Conservation (phyloP, 2,329 filamentous ascomycete genomes). For the Botryotinia convoluta region DNA sequence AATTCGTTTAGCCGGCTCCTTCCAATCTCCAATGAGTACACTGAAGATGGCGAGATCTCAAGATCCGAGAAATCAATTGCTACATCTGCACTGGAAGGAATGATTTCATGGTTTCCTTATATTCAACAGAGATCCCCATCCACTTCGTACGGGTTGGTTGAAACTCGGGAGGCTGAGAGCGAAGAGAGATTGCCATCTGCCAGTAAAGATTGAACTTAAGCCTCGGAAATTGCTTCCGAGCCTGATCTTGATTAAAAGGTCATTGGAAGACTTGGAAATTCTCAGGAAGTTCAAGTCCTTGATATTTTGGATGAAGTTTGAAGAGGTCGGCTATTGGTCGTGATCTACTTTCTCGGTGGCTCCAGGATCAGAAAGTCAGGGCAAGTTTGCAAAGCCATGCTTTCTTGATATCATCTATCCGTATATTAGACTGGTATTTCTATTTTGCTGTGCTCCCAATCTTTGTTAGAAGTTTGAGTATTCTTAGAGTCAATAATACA, state of each 20-base stretch:
- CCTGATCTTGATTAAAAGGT: background rate
- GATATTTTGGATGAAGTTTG: background rate
- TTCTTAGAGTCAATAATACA: background rate
- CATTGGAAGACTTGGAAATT: accelerated
- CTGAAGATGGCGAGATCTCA: background rate
- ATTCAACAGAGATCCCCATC: background rate
- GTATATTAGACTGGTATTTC: background rate
- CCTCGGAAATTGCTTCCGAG: no score
- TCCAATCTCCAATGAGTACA: background rate
- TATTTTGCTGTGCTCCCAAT: no score
- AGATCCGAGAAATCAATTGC: background rate
- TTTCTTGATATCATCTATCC: background rate
- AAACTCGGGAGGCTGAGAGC: background rate
- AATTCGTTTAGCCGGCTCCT: background rate
- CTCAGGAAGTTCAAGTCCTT: background rate
- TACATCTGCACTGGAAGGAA: background rate
- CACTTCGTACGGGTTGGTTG: background rate
- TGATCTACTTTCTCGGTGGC: no score
- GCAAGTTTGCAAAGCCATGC: background rate
- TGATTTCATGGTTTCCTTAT: background rate
- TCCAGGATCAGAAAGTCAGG: background rate
- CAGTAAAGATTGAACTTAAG: background rate
- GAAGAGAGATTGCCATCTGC: background rate
- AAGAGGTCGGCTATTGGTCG: background rate
- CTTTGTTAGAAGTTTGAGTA: no score